phyloP scores from a whole-genome alignment of 768 basidiomycete species.

The Amanita inopinata region DNA sequence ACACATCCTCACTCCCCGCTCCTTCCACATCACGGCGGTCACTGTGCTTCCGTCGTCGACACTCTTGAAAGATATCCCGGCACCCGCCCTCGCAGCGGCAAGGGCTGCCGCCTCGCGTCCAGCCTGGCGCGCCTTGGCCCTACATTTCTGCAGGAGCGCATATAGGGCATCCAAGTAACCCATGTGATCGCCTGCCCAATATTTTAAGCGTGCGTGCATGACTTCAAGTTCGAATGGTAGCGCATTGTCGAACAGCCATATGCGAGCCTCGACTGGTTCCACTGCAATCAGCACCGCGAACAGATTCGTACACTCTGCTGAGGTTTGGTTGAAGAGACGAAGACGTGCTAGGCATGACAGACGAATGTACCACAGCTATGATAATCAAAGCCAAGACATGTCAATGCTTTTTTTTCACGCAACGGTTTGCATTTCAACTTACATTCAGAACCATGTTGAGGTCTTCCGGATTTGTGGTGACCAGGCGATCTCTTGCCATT shows the following conservation, averaged over 20 bases:
- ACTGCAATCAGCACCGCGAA: slow-evolving; percentile 60
- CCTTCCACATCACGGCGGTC: slow-evolving; percentile 66
- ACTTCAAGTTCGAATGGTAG: slow-evolving; percentile 58
- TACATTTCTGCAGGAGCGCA: slow-evolving; percentile 54
- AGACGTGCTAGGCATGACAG: slow-evolving; percentile 71
- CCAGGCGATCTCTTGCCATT: slow-evolving; percentile 75
- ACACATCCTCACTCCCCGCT: slow-evolving; percentile 65
- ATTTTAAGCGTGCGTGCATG: slow-evolving; percentile 63
- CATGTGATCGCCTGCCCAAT: slow-evolving; percentile 77
- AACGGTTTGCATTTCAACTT: slow-evolving; percentile 20
- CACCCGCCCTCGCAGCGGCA: neutral
- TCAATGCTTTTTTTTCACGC: neutral
- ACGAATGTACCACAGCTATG: slow-evolving; percentile 77
- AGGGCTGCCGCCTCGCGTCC: slow-evolving; percentile 5
- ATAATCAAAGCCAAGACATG: neutral
- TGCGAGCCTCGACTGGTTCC: slow-evolving; percentile 40
- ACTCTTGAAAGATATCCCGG: neutral
- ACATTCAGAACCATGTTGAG: slow-evolving; percentile 56
- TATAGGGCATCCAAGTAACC: slow-evolving; percentile 69
- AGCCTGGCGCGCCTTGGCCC: slow-evolving; percentile 34
- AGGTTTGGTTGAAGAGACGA: slow-evolving; percentile 79
- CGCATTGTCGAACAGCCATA: slow-evolving; percentile 50
- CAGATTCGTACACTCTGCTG: slow-evolving; percentile 75
- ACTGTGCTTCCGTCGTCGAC: slow-evolving; percentile 21
- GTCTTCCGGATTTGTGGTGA: slow-evolving; percentile 62